These are phyloP conservation scores for Alternaria sp. DNA, from an alignment of 2,329 filamentous ascomycete species.

Conservation along the genomic window DNA sequence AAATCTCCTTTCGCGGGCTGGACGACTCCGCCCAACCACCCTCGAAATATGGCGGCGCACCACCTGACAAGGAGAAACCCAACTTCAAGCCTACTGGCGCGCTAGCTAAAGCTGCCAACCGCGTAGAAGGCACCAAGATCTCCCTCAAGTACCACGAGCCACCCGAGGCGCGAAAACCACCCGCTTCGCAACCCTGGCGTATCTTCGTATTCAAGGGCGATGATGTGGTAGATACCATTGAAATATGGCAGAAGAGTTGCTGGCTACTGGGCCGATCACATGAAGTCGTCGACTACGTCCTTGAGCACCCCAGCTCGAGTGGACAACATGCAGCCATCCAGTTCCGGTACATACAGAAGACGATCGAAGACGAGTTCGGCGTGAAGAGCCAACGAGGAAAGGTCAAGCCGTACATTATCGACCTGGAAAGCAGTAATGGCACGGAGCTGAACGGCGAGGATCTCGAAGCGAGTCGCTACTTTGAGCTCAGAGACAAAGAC, in stretches of 20 bases:
- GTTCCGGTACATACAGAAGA: conserved; percentile 84
- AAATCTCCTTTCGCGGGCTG: conserved; percentile 54
- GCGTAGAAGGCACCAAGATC: conserved; percentile 76
- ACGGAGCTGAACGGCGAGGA: conserved; percentile 81
- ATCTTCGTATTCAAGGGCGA: conserved; percentile 91
- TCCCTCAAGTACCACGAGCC: conserved; percentile 97
- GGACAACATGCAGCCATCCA: conserved; percentile 97
- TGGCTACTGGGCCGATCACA: conserved; percentile 89
- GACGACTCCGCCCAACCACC: conserved; percentile 42
- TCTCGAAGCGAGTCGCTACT: conserved; percentile 78
- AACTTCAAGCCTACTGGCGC: conserved; percentile 85
- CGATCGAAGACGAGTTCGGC: conserved; percentile 84
- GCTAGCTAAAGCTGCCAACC: conserved; percentile 88
- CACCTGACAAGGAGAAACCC: conserved; percentile 78
- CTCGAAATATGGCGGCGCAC: conserved; percentile 45
- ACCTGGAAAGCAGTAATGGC: conserved; percentile 92
- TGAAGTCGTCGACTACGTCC: conserved; percentile 80
- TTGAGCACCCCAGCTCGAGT: conserved; percentile 91
- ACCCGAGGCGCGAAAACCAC: conserved; percentile 87
- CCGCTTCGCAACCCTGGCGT: conserved; percentile 81
- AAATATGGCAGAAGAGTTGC: conserved; percentile 79
- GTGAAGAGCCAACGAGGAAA: conserved; percentile 52
- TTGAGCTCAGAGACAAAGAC: conserved; percentile 89
- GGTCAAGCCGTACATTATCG: conserved; percentile 83
- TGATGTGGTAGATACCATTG: conserved; percentile 82